Evolutionary conservation across 352 stramenopile species (phyloP).

Genomic region (Globisporangium polare): DNA sequence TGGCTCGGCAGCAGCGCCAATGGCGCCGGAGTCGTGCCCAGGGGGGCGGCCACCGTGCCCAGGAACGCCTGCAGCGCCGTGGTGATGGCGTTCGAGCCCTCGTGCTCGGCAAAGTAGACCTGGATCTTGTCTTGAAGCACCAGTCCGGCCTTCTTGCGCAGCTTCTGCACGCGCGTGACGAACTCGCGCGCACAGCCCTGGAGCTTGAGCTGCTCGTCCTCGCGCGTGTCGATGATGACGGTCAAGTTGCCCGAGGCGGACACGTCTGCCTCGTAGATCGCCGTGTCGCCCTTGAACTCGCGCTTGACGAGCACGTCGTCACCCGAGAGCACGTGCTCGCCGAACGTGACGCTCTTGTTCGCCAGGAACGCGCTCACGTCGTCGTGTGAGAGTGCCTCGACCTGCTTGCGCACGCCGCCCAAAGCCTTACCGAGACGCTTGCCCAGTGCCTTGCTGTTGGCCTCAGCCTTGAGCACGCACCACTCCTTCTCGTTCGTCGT

Average conservation of each 20-base stretch:
- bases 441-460: conserved; percentile 93
- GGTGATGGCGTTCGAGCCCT: conserved; percentile 52
- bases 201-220: conserved; percentile 94
- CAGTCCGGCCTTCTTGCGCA: conserved; percentile 96
- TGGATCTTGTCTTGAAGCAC: conserved; percentile 95
- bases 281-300: conserved; percentile 91
- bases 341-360: conserved; percentile 81
- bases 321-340: conserved; percentile 68
- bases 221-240: conserved; percentile 93
- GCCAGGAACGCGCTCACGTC: conserved; percentile 62
- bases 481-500: conserved; percentile 86
- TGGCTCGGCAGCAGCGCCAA: conserved; percentile 52
- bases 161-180: conserved; percentile 98
- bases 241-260: conserved; percentile 90
- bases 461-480: conserved; percentile 93
- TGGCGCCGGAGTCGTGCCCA: conserved; percentile 62
- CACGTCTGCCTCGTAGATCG: conserved; percentile 90
- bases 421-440: conserved; percentile 97
- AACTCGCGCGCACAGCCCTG: conserved; percentile 94
- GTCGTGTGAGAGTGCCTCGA: conserved; percentile 69
- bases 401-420: conserved; percentile 85
- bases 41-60: conserved; percentile 45
- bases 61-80: conserved; percentile 57
- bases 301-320: conserved; percentile 94
- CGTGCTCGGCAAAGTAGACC: conserved; percentile 91